Percentiles rank a stretch among this genome's conserved stretches.
These are phyloP conservation scores for Leishmania tropica DNA, from an alignment of 208 protist species.

Conservation along the genomic window DNA sequence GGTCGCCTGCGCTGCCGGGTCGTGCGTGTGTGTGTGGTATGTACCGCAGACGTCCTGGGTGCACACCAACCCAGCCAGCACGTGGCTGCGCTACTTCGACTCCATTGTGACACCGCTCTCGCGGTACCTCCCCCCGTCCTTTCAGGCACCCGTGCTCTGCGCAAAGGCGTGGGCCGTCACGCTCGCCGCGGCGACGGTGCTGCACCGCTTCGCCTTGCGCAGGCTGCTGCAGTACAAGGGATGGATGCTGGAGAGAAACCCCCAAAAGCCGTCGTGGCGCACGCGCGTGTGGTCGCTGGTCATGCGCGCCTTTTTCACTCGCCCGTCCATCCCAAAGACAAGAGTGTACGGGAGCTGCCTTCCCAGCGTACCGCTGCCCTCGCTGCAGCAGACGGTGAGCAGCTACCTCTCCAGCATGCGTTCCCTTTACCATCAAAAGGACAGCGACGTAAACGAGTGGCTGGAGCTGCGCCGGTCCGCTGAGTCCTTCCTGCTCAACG, in stretches of 20 bases:
- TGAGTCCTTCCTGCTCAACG: slow-evolving; percentile 71
- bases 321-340: slow-evolving; percentile 43
- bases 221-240: slow-evolving; percentile 73
- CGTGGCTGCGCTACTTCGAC: slow-evolving; percentile 66
- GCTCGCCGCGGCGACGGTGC: slow-evolving; percentile 45
- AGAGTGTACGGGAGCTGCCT: slow-evolving; percentile 75
- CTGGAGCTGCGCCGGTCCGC: slow-evolving; percentile 44
- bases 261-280: slow-evolving; percentile 33
- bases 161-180: slow-evolving; percentile 40
- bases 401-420: slow-evolving; percentile 67
- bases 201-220: slow-evolving; percentile 71
- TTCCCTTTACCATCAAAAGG: slow-evolving; percentile 43
- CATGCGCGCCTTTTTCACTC: slow-evolving; percentile 58
- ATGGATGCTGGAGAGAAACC: slow-evolving; percentile 61
- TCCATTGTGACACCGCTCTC: slow-evolving; percentile 44
- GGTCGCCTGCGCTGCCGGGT: slow-evolving; percentile 35
- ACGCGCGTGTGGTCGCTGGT: slow-evolving; percentile 68
- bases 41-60: slow-evolving; percentile 38
- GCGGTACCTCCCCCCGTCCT: slow-evolving; percentile 30
- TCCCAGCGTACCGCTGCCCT: slow-evolving; percentile 77
- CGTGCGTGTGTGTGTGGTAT: slow-evolving; percentile 48
- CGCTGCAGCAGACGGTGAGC: slow-evolving; percentile 65
- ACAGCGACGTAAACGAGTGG: slow-evolving; percentile 46
- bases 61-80: slow-evolving; percentile 33
- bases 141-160: slow-evolving; percentile 46